Conservation (phyloP, 2,329 filamentous ascomycete genomes). For the Hypoxylon rubiginosum region DNA sequence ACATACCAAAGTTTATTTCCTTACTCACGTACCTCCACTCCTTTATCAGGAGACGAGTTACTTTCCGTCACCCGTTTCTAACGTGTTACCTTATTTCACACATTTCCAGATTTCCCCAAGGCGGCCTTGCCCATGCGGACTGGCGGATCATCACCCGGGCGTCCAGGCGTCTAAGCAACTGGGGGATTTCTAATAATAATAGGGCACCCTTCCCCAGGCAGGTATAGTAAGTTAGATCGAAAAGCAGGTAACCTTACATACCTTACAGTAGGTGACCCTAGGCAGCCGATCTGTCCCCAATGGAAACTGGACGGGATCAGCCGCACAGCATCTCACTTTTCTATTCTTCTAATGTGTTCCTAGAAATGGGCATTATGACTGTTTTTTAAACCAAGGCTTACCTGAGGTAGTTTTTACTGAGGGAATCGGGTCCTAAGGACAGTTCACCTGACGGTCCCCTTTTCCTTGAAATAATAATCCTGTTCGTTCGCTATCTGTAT, state of each 20-base stretch:
- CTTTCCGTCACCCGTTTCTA: slow-evolving; percentile 21
- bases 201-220: slow-evolving; percentile 30
- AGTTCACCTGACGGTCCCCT: slow-evolving; percentile 50
- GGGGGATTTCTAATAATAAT: slow-evolving; percentile 31
- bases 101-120: slow-evolving; percentile 16
- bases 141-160: slow-evolving; percentile 13
- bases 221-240: slow-evolving; percentile 22
- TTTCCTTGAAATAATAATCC: slow-evolving; percentile 27
- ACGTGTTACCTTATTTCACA: slow-evolving; percentile 10
- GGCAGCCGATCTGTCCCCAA: slow-evolving; percentile 45
- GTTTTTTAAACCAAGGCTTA: slow-evolving; percentile 42
- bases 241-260: slow-evolving; percentile 1
- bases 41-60: slow-evolving; percentile 12
- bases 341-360: slow-evolving; percentile 30
- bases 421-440: slow-evolving; percentile 47
- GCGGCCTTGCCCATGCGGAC: slow-evolving; percentile 23
- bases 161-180: background rate
- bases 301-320: slow-evolving; percentile 49
- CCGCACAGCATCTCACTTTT: slow-evolving; percentile 48
- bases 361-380: slow-evolving; percentile 51
- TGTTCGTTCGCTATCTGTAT: slow-evolving; percentile 21
- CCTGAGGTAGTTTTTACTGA: slow-evolving; percentile 32
- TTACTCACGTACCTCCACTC: slow-evolving; percentile 19
- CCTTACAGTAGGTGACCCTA: slow-evolving; percentile 38
- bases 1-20: slow-evolving; percentile 28